Conservation (phyloP, 345 rosid species). For the Luvunga scandens region DNA sequence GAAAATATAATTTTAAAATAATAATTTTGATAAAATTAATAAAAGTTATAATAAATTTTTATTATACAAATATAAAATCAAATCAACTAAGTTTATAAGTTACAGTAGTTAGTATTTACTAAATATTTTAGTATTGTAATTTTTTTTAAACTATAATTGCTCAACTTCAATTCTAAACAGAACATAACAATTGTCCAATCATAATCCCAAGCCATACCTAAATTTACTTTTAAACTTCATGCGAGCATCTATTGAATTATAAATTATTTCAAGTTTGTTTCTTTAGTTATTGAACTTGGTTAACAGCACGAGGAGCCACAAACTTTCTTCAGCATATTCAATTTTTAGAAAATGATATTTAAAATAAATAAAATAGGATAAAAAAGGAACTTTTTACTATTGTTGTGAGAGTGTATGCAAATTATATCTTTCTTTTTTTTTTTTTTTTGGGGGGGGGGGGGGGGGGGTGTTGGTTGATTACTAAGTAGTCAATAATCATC, state of each 20-base stretch:
- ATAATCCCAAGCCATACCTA: too few relatives aligned
- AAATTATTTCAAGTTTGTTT: neutral
- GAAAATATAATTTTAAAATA: too few relatives aligned
- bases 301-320: neutral
- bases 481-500: neutral
- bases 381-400: neutral
- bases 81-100: rapidly evolving
- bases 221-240: too few relatives aligned
- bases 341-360: neutral
- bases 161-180: too few relatives aligned
- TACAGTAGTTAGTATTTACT: rapidly evolving
- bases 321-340: neutral
- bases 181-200: too few relatives aligned
- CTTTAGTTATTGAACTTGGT: neutral
- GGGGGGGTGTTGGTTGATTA: too few relatives aligned
- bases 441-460: too few relatives aligned
- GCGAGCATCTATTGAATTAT: too few relatives aligned
- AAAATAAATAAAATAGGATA: neutral
- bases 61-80: too few relatives aligned
- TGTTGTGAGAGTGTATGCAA: neutral
- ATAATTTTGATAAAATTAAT: too few relatives aligned
- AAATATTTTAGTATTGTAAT: rapidly evolving
- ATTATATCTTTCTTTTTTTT: neutral
- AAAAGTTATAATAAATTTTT: too few relatives aligned
- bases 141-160: too few relatives aligned